Conservation (phyloP, 1,139 yeast species). For the Geotrichum reessii region DNA sequence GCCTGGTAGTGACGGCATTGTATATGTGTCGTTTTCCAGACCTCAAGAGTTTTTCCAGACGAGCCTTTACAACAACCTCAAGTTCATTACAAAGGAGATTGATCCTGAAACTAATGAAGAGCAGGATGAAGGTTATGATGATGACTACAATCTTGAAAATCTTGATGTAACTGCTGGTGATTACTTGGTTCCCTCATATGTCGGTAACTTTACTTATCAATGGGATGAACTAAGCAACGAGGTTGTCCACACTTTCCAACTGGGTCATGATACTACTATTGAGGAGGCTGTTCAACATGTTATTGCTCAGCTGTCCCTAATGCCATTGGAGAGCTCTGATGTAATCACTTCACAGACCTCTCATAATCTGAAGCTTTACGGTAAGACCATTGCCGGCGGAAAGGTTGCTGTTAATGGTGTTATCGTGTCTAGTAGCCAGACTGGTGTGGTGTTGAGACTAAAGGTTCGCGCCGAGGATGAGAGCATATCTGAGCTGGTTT, state of each 20-base stretch:
- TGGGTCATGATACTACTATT: slow-evolving; percentile 39
- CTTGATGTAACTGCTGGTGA: slow-evolving; percentile 75
- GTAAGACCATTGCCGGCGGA: slow-evolving; percentile 68
- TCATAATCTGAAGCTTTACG: slow-evolving; percentile 76
- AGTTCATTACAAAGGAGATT: slow-evolving; percentile 74
- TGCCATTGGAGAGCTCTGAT: slow-evolving; percentile 78
- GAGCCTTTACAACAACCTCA: slow-evolving; percentile 61
- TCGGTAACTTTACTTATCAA: slow-evolving; percentile 66
- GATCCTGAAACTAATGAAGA: slow-evolving; percentile 70
- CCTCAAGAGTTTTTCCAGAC: slow-evolving; percentile 47
- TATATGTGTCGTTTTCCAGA: slow-evolving; percentile 71
- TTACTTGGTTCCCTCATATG: slow-evolving; percentile 69
- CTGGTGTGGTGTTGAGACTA: slow-evolving; percentile 74
- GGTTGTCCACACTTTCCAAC: slow-evolving; percentile 54
- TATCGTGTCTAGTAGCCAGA: slow-evolving; percentile 64
- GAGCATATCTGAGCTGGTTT: slow-evolving; percentile 31
- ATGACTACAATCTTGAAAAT: slow-evolving; percentile 87
- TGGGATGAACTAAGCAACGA: slow-evolving; percentile 71
- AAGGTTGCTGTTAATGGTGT: slow-evolving; percentile 66
- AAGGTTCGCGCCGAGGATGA: slow-evolving; percentile 60
- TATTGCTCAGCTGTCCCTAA: slow-evolving; percentile 45
- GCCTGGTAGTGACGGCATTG: slow-evolving; percentile 67
- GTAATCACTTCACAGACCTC: slow-evolving; percentile 52
- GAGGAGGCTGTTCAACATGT: slow-evolving; percentile 49
- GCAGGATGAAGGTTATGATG: slow-evolving; percentile 83